Percentiles rank a stretch among this genome's conserved stretches.
Evolutionary conservation across 1,284 basidiomycete species (phyloP).

Genomic region (Cryptococcus sp.): DNA sequence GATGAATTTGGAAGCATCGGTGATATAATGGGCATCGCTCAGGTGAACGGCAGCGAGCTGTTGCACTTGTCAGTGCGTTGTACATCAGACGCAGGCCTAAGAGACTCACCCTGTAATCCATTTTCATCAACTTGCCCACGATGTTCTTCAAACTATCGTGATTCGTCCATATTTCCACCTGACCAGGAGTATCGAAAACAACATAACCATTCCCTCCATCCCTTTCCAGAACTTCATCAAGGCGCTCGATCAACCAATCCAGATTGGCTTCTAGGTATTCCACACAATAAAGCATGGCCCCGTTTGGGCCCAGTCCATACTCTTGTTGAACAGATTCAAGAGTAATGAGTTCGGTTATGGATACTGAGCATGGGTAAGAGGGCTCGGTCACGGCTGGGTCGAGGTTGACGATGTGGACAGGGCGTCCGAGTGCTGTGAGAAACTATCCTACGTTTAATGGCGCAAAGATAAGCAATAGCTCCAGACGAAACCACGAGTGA

Average conservation of each 20-base stretch:
- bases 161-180: slow-evolving; percentile 96
- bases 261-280: slow-evolving; percentile 95
- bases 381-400: slow-evolving; percentile 90
- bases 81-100: neutral
- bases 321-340: slow-evolving; percentile 86
- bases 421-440: slow-evolving; percentile 79
- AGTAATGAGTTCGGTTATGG: slow-evolving; percentile 83
- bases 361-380: slow-evolving; percentile 86
- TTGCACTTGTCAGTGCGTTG: neutral
- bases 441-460: slow-evolving; percentile 56
- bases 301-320: slow-evolving; percentile 88
- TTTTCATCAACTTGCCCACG: slow-evolving; percentile 69
- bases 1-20: slow-evolving; percentile 92
- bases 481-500: neutral
- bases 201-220: slow-evolving; percentile 64
- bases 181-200: slow-evolving; percentile 94
- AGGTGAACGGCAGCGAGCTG: slow-evolving; percentile 93
- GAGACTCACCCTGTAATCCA: slow-evolving; percentile 76
- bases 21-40: slow-evolving; percentile 95
- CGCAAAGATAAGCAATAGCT: neutral
- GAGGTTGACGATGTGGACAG: slow-evolving; percentile 87
- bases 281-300: slow-evolving; percentile 95
- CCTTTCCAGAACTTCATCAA: slow-evolving; percentile 60
- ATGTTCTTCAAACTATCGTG: slow-evolving; percentile 84
- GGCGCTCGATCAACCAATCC: slow-evolving; percentile 82